Evolutionary conservation across 2,329 filamentous ascomycete genomes (phyloP).

Genomic region (Emmonsiellopsis sp.): DNA sequence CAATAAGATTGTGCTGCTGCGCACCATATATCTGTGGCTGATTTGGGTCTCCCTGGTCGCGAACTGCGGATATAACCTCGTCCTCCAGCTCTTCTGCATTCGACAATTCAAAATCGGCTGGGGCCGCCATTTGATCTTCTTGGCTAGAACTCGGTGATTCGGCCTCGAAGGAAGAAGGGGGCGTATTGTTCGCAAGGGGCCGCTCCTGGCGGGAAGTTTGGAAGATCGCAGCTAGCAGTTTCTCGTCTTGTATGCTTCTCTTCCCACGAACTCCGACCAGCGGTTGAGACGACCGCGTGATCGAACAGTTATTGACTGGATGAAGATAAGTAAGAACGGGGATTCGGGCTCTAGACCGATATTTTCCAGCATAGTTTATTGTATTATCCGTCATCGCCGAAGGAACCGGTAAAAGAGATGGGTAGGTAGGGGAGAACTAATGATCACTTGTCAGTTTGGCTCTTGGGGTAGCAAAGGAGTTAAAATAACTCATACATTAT

Average conservation of each 20-base stretch:
- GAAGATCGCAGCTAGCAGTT: conserved; percentile 86
- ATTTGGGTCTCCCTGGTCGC: conserved; percentile 50
- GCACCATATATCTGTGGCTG: conserved; percentile 73
- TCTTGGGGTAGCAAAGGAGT: conserved; percentile 3
- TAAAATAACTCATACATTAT: conserved; percentile 43
- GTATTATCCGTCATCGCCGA: conserved; percentile 92
- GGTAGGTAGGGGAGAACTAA: conserved; percentile 85
- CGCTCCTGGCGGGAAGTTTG: conserved; percentile 53
- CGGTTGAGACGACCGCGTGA: conserved; percentile 89
- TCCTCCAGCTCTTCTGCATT: conserved; percentile 62
- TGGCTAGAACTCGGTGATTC: conserved; percentile 43
- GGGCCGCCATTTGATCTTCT: conserved; percentile 39
- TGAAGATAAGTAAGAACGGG: conserved; percentile 91
- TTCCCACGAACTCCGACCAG: conserved; percentile 78
- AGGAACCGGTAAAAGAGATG: conserved; percentile 73
- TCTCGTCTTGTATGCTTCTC: conserved; percentile 91
- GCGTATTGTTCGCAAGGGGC: conserved; percentile 32
- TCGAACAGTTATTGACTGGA: conserved; percentile 91
- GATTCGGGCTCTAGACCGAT: conserved; percentile 81
- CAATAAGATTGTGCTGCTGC: conserved; percentile 87
- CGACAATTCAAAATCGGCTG: conserved; percentile 43
- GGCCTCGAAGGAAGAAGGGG: conserved; percentile 29
- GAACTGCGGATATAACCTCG: conserved; percentile 50
- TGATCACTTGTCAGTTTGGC: conserved; percentile 15
- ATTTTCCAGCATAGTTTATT: conserved; percentile 82